Conservation (phyloP, 352 stramenopile genomes). For the Phytopythium boreale region DNA sequence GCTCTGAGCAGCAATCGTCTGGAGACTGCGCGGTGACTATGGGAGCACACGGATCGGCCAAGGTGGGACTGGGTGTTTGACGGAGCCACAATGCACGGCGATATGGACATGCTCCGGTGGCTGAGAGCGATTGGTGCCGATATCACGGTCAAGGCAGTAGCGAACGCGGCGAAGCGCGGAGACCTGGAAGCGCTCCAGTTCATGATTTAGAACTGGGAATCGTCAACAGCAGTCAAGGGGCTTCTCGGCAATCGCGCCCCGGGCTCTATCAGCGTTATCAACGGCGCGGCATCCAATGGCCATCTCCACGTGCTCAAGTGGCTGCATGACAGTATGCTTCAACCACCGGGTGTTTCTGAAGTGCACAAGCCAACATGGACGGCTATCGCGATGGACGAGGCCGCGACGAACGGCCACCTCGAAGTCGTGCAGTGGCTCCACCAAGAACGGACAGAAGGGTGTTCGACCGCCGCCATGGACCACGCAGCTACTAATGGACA, state of each 20-base stretch:
- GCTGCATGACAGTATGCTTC: not conserved
- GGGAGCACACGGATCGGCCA: conserved; percentile 20
- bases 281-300: not conserved
- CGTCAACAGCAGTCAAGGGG: not conserved
- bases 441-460: conserved; percentile 13
- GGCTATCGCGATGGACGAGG: conserved; percentile 25
- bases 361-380: not conserved
- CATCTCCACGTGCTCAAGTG: not conserved
- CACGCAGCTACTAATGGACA: conserved; percentile 36
- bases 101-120: conserved; percentile 37
- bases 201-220: conserved; percentile 23
- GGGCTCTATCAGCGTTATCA: not conserved
- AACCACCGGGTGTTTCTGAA: not conserved
- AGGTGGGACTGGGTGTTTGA: conserved; percentile 10
- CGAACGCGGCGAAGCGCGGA: conserved; percentile 29
- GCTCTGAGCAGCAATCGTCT: conserved; percentile 19
- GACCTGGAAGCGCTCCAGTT: conserved; percentile 37
- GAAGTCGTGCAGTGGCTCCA: conserved; percentile 18
- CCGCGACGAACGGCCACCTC: conserved; percentile 36
- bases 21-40: conserved; percentile 31
- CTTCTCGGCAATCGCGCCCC: not conserved
- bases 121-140: conserved; percentile 28
- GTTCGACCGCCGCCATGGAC: conserved; percentile 40
- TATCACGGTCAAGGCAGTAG: conserved; percentile 26
- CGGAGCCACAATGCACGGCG: conserved; percentile 26